Evolutionary conservation across 2,329 filamentous ascomycete genomes (phyloP).

Genomic region (Neonectria faginata): DNA sequence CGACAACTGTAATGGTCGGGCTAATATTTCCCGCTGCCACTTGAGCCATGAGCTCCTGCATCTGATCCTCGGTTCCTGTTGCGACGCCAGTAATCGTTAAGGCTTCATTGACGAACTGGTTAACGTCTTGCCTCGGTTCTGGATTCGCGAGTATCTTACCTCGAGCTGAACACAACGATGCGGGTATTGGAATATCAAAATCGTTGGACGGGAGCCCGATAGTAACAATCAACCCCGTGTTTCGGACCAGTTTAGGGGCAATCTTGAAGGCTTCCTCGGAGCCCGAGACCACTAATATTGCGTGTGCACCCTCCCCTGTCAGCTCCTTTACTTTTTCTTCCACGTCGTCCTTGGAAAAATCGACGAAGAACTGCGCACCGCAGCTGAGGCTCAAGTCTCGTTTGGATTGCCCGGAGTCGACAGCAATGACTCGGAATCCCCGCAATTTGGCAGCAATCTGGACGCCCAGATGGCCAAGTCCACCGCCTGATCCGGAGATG

Average conservation of each 20-base stretch:
- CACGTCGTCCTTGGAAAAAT: constrained; percentile 41
- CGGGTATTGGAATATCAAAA: constrained; percentile 44
- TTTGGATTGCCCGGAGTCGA: constrained; percentile 44
- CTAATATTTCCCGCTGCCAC: constrained; percentile 11
- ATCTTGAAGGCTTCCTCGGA: constrained; percentile 42
- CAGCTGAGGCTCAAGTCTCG: constrained; percentile 37
- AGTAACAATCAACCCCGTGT: constrained; percentile 42
- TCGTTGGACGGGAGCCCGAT: constrained; percentile 46
- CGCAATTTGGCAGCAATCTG: constrained; percentile 45
- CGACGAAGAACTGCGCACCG: constrained; percentile 46
- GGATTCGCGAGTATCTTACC: not conserved
- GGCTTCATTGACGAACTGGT: constrained; percentile 1
- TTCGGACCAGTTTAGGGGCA: constrained; percentile 41
- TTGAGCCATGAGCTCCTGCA: constrained; percentile 31
- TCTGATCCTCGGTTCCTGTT: constrained; percentile 37
- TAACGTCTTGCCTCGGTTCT: rapidly evolving
- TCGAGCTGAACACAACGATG: constrained; percentile 39
- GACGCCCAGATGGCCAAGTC: constrained; percentile 50
- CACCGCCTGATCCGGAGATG: constrained; percentile 48
- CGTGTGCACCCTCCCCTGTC: constrained; percentile 45
- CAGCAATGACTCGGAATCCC: constrained; percentile 42
- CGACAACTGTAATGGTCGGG: constrained; percentile 18
- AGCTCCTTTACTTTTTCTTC: constrained; percentile 39
- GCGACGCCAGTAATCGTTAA: constrained; percentile 36
- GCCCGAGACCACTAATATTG: constrained; percentile 44